A percentile compares a stretch with the other conserved stretches of the same genome.
These are phyloP conservation scores for Fusarium mundagurra DNA, from an alignment of 2,329 filamentous ascomycete species.

Conservation along the genomic window DNA sequence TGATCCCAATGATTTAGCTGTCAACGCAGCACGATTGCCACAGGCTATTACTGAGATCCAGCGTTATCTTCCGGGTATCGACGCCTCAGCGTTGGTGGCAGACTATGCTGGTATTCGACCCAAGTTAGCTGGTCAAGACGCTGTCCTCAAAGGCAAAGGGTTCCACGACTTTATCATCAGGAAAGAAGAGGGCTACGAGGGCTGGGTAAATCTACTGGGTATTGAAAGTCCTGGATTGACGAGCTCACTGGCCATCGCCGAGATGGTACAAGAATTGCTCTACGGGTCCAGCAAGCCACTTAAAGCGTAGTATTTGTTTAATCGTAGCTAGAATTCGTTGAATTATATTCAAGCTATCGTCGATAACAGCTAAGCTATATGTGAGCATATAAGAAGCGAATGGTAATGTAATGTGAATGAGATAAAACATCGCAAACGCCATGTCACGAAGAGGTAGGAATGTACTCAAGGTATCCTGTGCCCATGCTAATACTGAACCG, in stretches of 20 bases:
- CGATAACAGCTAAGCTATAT: conserved; percentile 5
- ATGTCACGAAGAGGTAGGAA: not conserved
- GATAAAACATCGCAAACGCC: conserved; percentile 25
- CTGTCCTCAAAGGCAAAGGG: conserved; percentile 70
- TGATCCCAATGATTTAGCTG: conserved; percentile 73
- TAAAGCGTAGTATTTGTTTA: not conserved
- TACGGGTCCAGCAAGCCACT: conserved; percentile 48
- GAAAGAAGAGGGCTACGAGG: conserved; percentile 79
- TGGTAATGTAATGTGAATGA: not conserved
- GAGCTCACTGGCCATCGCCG: conserved; percentile 84
- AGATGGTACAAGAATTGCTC: conserved; percentile 70
- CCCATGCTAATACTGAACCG: conserved; percentile 32
- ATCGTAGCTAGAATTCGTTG: not conserved
- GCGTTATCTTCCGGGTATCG: conserved; percentile 80
- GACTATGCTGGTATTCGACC: conserved; percentile 95
- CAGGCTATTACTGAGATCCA: conserved; percentile 79
- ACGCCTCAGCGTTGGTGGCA: conserved; percentile 71
- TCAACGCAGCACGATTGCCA: conserved; percentile 69
- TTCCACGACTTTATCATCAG: conserved; percentile 88
- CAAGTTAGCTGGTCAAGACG: conserved; percentile 73
- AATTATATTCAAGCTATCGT: not conserved
- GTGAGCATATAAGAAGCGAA: conserved; percentile 23
- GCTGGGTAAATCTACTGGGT: conserved; percentile 89
- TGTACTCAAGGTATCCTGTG: conserved; percentile 35
- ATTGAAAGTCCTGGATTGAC: conserved; percentile 96